phyloP scores from a whole-genome alignment of 2,329 filamentous ascomycete species.

The Aciculosporium take region DNA sequence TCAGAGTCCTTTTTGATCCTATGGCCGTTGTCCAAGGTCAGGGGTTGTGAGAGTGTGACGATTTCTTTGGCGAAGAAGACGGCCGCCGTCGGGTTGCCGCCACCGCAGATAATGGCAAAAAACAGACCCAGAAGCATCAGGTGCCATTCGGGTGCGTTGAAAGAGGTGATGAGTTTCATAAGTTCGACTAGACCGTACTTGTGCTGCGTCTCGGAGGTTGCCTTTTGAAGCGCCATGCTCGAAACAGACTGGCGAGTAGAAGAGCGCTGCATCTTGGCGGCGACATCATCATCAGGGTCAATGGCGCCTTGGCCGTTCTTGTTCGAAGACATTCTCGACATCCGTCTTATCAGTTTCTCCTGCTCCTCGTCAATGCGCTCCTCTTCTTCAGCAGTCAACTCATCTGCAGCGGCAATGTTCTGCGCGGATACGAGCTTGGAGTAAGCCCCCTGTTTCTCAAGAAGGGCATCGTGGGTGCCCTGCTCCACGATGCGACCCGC shows the following conservation, averaged over 20 bases:
- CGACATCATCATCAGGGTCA: constrained; percentile 50
- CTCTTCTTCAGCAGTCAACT: constrained; percentile 36
- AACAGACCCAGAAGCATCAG: constrained; percentile 60
- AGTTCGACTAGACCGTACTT: constrained; percentile 62
- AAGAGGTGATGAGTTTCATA: constrained; percentile 63
- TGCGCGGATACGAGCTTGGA: constrained; percentile 79
- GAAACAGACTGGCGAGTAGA: constrained; percentile 48
- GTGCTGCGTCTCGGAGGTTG: constrained; percentile 30
- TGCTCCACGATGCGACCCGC: constrained; percentile 81
- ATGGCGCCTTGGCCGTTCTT: constrained; percentile 27
- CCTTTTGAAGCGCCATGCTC: constrained; percentile 52
- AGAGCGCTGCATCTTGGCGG: constrained; percentile 40
- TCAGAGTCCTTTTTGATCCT: constrained; percentile 55
- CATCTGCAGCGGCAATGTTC: constrained; percentile 53
- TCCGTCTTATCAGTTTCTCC: constrained; percentile 33
- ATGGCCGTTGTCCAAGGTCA: constrained; percentile 34
- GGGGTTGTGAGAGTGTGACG: constrained; percentile 43
- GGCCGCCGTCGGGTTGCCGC: constrained; percentile 53
- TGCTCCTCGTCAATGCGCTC: constrained; percentile 35
- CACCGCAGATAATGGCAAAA: constrained; percentile 64
- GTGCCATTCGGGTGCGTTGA: constrained; percentile 60
- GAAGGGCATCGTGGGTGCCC: constrained; percentile 69
- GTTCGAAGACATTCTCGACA: constrained; percentile 20
- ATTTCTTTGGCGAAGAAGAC: constrained; percentile 88
- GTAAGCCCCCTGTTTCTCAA: constrained; percentile 60